Evolutionary conservation across 129 eudicot species (phyloP), one percentile per base, ranked within the genome.

Genomic region (Glebionis coronaria): DNA sequence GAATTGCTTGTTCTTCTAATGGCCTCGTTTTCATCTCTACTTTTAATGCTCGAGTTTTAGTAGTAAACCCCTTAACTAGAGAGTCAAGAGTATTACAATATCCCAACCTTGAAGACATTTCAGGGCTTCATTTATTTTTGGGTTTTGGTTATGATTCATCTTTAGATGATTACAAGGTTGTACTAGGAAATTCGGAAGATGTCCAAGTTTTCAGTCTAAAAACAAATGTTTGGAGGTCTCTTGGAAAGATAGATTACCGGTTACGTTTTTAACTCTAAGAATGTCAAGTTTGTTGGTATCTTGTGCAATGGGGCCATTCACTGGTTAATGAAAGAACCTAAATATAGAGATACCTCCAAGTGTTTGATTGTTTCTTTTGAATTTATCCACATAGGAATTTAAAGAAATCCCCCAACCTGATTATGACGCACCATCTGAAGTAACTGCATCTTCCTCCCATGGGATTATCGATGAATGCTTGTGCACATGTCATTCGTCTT

Each of bases 101-200:
- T 10, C 69, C 18, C 13, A 10, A 35, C 42, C 6, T 35, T 35
- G 42, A 35, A 35, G 20, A 2, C n/a, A 3, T 0, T 15, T 14
- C 3, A 6, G 5, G 2, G 3, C 3, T 11, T 14, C 12, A 23
- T 12, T 12, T 2, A n/a, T 18, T 9, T 1, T 11, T 12, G 12
- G 70, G 70, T 65, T 65, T 65, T 46, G 70, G 70, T 14, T 65
- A 65, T 65, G 70, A 65, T 25, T 12, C 70, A 14, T 46, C 4
- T 16, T 5, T 4, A 0, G 70, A 65, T 25, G 70, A 65, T 27
- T 65, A 44, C 70, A 65, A 25, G 40, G 25, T 65, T 21, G 9
- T 45, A 0, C 1, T 1, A 2, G 56, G 23, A 5, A 12, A 3
- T 14, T 4, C 5, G 11, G 3, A 45, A 46, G 42, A 42, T 47